phyloP scores from a whole-genome alignment of 202 grass and related monocot genomes.

The Alloteropsis angusta region DNA sequence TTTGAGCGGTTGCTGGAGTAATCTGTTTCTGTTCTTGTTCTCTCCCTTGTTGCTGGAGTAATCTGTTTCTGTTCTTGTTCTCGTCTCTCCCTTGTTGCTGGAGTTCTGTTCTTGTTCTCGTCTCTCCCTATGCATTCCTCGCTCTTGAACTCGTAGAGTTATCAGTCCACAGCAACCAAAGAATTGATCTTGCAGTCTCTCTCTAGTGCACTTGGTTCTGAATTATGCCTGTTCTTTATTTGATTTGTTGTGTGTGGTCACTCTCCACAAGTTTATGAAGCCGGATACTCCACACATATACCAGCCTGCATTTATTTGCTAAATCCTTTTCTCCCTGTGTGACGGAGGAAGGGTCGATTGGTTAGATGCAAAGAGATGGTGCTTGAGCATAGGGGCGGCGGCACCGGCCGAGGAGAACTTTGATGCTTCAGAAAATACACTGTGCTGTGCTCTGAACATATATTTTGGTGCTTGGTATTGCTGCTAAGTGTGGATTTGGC shows the following conservation, averaged over 20 bases:
- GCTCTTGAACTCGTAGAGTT: not conserved
- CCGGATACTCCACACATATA: not conserved
- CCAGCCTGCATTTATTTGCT: not conserved
- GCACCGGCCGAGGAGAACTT: constrained; percentile 26
- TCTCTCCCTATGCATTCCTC: not conserved
- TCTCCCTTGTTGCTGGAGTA: not conserved
- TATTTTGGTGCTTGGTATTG: not conserved
- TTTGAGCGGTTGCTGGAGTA: not conserved
- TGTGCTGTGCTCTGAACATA: not conserved
- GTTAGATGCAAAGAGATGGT: constrained; percentile 42
- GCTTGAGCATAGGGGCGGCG: constrained; percentile 33
- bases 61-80: not conserved
- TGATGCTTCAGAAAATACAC: not conserved
- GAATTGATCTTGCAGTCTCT: not conserved
- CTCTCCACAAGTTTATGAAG: not conserved
- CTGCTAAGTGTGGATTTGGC: constrained; percentile 27
- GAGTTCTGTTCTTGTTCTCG: too few relatives aligned
- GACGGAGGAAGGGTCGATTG: not conserved
- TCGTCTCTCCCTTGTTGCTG: not conserved
- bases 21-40: not conserved
- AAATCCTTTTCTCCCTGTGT: not conserved
- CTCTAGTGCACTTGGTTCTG: not conserved
- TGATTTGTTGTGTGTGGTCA: not conserved
- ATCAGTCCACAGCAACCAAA: not conserved
- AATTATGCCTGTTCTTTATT: not conserved